phyloP scores from a whole-genome alignment of 352 stramenopile species.

The Phytophthora lateralis region DNA sequence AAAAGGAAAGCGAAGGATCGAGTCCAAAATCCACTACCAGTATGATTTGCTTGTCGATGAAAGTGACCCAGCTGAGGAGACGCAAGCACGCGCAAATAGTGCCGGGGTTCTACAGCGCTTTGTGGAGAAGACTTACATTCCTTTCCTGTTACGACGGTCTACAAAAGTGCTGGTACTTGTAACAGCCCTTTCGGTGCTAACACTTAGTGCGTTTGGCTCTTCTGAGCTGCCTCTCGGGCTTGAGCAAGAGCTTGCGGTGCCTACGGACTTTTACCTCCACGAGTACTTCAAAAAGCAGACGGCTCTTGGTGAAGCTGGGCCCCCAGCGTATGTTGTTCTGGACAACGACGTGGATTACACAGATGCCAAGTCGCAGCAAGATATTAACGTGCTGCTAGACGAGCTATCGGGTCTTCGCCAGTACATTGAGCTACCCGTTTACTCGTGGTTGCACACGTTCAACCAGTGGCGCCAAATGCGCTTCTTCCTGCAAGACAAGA shows the following conservation, averaged over 20 bases:
- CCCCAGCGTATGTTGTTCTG: conserved; percentile 86
- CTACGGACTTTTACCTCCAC: conserved; percentile 89
- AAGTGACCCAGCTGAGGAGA: background rate
- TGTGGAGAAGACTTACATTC: conserved; percentile 69
- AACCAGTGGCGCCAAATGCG: conserved; percentile 89
- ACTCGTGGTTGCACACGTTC: conserved; percentile 89
- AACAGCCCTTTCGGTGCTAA: conserved; percentile 32
- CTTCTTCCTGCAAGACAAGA: conserved; percentile 80
- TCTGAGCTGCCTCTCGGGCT: conserved; percentile 81
- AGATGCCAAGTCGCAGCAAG: conserved; percentile 50
- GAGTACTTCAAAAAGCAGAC: conserved; percentile 91
- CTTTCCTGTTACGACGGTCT: conserved; percentile 60
- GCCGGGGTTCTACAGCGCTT: conserved; percentile 60
- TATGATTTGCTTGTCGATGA: conserved; percentile 39
- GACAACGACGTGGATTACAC: conserved; percentile 73
- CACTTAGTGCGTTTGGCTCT: conserved; percentile 61
- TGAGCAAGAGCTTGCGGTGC: conserved; percentile 88
- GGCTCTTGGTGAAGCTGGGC: conserved; percentile 81
- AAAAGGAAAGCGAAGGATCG: conserved; percentile 20
- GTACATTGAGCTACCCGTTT: conserved; percentile 87
- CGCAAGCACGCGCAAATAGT: conserved; percentile 3
- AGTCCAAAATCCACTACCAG: conserved; percentile 31
- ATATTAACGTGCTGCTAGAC: conserved; percentile 74
- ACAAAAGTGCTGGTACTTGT: conserved; percentile 71
- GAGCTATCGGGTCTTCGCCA: conserved; percentile 70